phyloP scores from a whole-genome alignment of 2,329 filamentous ascomycete species.

The Microdochium trichocladiopsis region DNA sequence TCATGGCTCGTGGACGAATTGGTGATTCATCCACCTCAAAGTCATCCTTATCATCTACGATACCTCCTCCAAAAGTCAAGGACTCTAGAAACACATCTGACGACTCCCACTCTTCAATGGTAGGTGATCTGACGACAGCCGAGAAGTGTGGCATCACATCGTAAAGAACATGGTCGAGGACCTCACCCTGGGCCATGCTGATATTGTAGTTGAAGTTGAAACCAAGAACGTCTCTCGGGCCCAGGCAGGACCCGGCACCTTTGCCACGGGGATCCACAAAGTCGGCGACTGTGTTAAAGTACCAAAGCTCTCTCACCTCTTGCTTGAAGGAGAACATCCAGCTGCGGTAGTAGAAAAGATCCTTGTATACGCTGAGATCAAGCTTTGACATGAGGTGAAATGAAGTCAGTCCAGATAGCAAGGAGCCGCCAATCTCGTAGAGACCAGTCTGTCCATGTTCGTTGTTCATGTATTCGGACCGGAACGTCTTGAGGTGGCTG shows the following conservation, averaged over 20 bases:
- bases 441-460: neutral
- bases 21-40: neutral
- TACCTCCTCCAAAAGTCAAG: too few relatives aligned
- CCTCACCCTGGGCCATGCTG: neutral
- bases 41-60: too few relatives aligned
- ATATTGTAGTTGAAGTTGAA: neutral
- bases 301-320: neutral
- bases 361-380: neutral
- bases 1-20: neutral
- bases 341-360: neutral
- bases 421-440: neutral
- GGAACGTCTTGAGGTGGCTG: neutral
- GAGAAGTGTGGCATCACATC: neutral
- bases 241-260: neutral
- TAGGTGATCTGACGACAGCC: neutral
- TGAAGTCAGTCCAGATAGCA: neutral
- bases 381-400: neutral
- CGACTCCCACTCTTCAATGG: neutral
- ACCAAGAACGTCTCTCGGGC: neutral
- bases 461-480: neutral
- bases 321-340: neutral
- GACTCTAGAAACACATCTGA: neutral
- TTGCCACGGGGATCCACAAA: neutral
- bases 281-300: neutral
- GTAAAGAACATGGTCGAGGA: neutral